A percentile compares a stretch with the other conserved stretches of the same genome.
phyloP scores from a whole-genome alignment of 1,284 basidiomycete genomes.

The Apiotrichum porosum region DNA sequence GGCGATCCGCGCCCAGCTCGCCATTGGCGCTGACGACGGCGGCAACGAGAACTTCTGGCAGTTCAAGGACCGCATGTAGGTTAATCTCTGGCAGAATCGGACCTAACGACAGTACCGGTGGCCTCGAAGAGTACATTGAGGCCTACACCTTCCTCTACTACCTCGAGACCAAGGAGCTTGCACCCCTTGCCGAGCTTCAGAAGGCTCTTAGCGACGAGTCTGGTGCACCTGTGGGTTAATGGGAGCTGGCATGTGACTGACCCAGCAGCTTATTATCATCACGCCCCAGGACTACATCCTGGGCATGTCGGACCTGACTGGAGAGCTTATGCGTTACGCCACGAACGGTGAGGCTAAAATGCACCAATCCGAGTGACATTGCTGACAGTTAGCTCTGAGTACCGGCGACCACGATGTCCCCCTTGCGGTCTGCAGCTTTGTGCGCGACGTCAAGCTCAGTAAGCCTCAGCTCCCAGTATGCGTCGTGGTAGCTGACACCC shows the following conservation, averaged over 20 bases:
- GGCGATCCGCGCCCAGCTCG: constrained; percentile 60
- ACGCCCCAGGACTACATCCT: constrained; percentile 83
- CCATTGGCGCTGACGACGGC: constrained; percentile 48
- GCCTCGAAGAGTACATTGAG: constrained; percentile 89
- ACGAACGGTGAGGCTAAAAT: constrained; percentile 61
- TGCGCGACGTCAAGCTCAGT: constrained; percentile 73
- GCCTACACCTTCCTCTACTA: constrained; percentile 85
- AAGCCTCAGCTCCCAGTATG: constrained; percentile 36
- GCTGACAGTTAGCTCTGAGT: constrained; percentile 49
- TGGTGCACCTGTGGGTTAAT: no score
- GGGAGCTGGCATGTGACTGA: no score
- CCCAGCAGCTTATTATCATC: constrained; percentile 58
- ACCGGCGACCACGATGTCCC: constrained; percentile 68
- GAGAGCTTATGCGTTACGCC: constrained; percentile 91
- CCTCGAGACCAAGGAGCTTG: constrained; percentile 65
- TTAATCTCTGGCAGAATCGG: no score
- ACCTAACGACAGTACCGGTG: constrained; percentile 46
- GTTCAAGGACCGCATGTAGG: constrained; percentile 69
- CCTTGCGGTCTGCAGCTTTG: constrained; percentile 66
- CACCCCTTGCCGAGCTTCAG: constrained; percentile 68
- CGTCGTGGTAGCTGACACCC: background rate
- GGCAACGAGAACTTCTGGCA: constrained; percentile 61
- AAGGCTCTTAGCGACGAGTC: constrained; percentile 54
- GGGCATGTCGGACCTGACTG: constrained; percentile 88
- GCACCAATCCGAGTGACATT: background rate